phyloP scores from a whole-genome alignment of 441 rosid species.

The Corymbia citriodora region DNA sequence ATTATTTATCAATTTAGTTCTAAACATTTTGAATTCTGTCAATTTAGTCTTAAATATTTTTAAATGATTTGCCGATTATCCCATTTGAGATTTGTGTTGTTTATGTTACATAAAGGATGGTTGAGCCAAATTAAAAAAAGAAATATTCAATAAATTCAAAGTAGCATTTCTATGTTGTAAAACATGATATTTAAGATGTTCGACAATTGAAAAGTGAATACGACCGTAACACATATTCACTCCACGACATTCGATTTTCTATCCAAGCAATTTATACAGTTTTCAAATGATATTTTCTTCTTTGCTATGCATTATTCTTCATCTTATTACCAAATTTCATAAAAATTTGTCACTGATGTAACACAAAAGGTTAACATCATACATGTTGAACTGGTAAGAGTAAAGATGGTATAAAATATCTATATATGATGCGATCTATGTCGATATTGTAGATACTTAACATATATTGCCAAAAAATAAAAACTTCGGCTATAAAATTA shows the following conservation, averaged over 20 bases:
- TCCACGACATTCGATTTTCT: not conserved
- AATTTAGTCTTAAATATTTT: no score
- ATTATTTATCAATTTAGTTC: no score
- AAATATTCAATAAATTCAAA: not conserved
- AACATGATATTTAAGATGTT: not conserved
- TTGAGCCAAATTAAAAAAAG: not conserved
- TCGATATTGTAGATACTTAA: not conserved
- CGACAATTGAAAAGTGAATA: not conserved
- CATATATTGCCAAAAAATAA: not conserved
- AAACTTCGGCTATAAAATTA: not conserved
- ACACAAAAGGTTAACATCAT: no score
- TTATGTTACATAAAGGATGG: not conserved
- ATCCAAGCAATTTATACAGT: not conserved
- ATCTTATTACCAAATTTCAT: not conserved
- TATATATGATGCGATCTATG: not conserved
- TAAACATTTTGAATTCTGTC: no score
- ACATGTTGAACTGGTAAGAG: not conserved
- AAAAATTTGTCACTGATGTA: not conserved
- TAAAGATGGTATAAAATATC: not conserved
- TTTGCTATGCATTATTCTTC: not conserved
- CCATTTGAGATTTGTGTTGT: not conserved
- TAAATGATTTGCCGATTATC: no score
- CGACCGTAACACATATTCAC: not conserved
- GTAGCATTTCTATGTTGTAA: not conserved
- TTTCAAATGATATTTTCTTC: not conserved